Conservation (phyloP, 345 rosid species). For the Syzygium aromaticum region DNA sequence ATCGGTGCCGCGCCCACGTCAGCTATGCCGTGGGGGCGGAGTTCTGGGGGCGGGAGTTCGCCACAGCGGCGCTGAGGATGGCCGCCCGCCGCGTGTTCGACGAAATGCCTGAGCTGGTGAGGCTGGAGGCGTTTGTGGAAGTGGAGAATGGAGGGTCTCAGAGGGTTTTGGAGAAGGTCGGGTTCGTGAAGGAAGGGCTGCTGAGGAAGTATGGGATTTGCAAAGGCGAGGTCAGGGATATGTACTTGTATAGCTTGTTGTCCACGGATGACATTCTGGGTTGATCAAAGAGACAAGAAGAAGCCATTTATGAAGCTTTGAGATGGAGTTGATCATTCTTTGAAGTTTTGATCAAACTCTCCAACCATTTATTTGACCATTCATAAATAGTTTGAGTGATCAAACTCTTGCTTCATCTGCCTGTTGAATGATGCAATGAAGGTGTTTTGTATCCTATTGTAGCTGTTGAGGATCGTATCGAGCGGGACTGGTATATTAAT, state of each 20-base stretch:
- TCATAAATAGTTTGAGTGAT: neutral
- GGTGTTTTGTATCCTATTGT: neutral
- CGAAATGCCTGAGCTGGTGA: conserved; percentile 24
- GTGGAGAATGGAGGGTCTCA: conserved; percentile 46
- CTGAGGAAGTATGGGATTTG: conserved; percentile 41
- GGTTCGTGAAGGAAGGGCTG: conserved; percentile 52
- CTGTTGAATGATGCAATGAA: neutral
- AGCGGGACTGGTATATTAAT: neutral
- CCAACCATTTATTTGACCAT: neutral
- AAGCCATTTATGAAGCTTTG: neutral
- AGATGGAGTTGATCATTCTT: neutral
- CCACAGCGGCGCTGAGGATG: conserved; percentile 27
- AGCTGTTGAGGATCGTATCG: neutral
- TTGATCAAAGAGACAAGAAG: neutral
- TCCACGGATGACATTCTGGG: conserved; percentile 16
- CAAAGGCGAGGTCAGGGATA: conserved; percentile 42
- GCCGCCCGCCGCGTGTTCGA: conserved; percentile 18
- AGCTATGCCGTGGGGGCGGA: conserved; percentile 27
- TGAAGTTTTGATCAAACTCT: neutral
- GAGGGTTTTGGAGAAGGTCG: conserved; percentile 53
- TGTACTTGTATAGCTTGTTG: conserved; percentile 29
- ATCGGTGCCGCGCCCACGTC: conserved; percentile 24
- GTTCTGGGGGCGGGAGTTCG: conserved; percentile 38
- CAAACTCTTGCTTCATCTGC: neutral
- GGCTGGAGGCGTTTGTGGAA: conserved; percentile 54